phyloP scores from a whole-genome alignment of 805 yeast species.

The Candida parachauliodes region DNA sequence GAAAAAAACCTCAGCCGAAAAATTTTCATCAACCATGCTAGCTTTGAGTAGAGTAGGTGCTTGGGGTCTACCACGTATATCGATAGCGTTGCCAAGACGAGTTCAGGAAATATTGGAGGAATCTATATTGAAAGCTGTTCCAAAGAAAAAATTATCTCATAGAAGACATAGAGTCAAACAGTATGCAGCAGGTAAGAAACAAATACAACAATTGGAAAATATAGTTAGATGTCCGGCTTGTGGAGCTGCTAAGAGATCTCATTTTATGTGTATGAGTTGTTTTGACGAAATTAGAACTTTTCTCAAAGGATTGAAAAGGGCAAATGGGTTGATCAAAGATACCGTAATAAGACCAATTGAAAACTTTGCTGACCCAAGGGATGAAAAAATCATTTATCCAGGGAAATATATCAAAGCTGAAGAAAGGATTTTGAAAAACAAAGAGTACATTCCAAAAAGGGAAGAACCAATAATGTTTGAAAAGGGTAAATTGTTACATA shows the following conservation, averaged over 20 bases:
- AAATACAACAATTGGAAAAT: slow-evolving; percentile 68
- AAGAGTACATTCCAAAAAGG: slow-evolving; percentile 44
- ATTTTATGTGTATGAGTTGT: slow-evolving; percentile 90
- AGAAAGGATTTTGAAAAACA: slow-evolving; percentile 27
- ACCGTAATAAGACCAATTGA: slow-evolving; percentile 21
- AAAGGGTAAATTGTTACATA: slow-evolving; percentile 9
- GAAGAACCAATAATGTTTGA: slow-evolving; percentile 39
- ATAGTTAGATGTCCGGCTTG: slow-evolving; percentile 93
- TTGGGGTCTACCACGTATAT: slow-evolving; percentile 13
- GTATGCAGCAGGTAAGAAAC: slow-evolving; percentile 79
- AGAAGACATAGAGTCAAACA: slow-evolving; percentile 80
- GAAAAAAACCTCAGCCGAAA: too few relatives aligned
- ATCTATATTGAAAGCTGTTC: slow-evolving; percentile 75
- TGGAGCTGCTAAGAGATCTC: slow-evolving; percentile 87
- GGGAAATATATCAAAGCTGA: slow-evolving; percentile 51
- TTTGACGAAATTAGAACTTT: slow-evolving; percentile 73
- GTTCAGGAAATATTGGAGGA: slow-evolving; percentile 48
- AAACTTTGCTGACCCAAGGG: slow-evolving; percentile 48
- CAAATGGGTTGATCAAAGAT: slow-evolving; percentile 12
- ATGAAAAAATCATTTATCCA: slow-evolving; percentile 67
- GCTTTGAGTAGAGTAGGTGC: neutral
- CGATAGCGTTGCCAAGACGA: slow-evolving; percentile 13
- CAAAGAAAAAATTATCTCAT: slow-evolving; percentile 90
- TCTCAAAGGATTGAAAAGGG: slow-evolving; percentile 55
- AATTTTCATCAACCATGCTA: slow-evolving; percentile 1